phyloP scores from a whole-genome alignment of 352 stramenopile species.

The Globisporangium paroecandrum region DNA sequence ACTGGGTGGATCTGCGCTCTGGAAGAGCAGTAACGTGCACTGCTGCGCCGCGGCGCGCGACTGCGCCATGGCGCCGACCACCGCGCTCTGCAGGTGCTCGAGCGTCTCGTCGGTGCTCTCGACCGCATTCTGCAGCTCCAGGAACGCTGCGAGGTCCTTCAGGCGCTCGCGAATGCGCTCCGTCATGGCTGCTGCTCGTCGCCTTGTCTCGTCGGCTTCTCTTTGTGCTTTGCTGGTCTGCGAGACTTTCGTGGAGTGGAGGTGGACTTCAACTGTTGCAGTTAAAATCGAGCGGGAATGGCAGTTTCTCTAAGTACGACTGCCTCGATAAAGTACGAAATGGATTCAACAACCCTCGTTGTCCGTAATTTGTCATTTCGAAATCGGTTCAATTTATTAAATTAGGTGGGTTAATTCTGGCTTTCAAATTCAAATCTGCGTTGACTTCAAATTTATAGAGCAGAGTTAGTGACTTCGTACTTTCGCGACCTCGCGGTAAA shows the following conservation, averaged over 20 bases:
- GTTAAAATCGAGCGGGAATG: not conserved
- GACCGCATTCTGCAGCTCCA: constrained; percentile 52
- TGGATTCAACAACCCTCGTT: not conserved
- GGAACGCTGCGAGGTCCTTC: constrained; percentile 56
- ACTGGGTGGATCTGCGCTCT: constrained; percentile 47
- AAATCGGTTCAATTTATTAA: not conserved
- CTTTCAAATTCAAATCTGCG: not conserved
- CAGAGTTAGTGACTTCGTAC: no score
- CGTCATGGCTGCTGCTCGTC: constrained; percentile 20
- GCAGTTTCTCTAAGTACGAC: not conserved
- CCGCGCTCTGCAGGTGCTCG: constrained; percentile 45
- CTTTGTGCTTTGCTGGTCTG: not conserved
- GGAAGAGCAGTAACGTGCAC: constrained; percentile 60
- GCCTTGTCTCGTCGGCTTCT: not conserved
- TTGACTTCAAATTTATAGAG: no score
- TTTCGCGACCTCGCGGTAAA: no score
- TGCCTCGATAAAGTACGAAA: not conserved
- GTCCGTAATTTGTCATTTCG: not conserved
- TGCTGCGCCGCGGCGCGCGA: constrained; percentile 60
- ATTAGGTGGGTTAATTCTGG: no score
- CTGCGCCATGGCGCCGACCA: constrained; percentile 44
- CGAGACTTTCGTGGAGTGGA: not conserved
- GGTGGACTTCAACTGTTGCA: not conserved
- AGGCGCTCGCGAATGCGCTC: constrained; percentile 50
- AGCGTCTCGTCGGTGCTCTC: constrained; percentile 68